phyloP scores from a whole-genome alignment of 768 basidiomycete genomes.

The Naganishia kalamii region DNA sequence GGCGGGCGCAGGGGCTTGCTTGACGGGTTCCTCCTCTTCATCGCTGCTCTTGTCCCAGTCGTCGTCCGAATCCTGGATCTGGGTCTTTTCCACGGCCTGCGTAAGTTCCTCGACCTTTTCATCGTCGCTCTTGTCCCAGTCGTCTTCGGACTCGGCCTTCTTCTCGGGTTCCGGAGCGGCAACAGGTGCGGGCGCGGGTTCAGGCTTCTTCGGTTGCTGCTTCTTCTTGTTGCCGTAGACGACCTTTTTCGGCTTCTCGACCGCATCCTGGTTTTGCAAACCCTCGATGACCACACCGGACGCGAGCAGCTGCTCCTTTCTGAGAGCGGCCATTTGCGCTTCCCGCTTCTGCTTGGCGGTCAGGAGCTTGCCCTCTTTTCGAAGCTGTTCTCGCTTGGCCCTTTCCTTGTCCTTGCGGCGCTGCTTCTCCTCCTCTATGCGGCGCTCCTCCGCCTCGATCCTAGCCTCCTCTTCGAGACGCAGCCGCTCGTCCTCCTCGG shows the following conservation, averaged over 20 bases:
- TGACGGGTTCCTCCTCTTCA: conserved; percentile 32
- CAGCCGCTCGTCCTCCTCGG: background rate
- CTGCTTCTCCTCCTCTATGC: conserved; percentile 61
- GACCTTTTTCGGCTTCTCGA: conserved; percentile 59
- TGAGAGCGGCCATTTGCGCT: conserved; percentile 75
- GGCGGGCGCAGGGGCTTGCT: conserved; percentile 5
- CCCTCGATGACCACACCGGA: conserved; percentile 85
- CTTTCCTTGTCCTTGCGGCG: conserved; percentile 71
- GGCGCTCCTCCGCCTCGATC: conserved; percentile 39
- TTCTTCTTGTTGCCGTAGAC: conserved; percentile 80
- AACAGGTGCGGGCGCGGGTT: conserved; percentile 37
- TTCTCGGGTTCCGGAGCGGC: conserved; percentile 34
- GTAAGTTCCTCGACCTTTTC: conserved; percentile 43
- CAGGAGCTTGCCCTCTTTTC: conserved; percentile 86
- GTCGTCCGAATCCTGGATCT: conserved; percentile 40
- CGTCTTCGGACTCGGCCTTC: conserved; percentile 51
- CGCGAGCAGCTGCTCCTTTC: conserved; percentile 80
- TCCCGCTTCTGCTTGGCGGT: conserved; percentile 99
- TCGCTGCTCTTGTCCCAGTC: conserved; percentile 46
- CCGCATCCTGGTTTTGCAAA: conserved; percentile 53
- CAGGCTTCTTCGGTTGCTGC: conserved; percentile 31
- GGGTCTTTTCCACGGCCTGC: conserved; percentile 39
- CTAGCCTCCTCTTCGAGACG: background rate
- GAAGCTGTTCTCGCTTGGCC: conserved; percentile 72
- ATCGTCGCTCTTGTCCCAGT: conserved; percentile 49